Evolutionary conservation across 257 asterid species (phyloP).

Genomic region (Primulina eburnea): DNA sequence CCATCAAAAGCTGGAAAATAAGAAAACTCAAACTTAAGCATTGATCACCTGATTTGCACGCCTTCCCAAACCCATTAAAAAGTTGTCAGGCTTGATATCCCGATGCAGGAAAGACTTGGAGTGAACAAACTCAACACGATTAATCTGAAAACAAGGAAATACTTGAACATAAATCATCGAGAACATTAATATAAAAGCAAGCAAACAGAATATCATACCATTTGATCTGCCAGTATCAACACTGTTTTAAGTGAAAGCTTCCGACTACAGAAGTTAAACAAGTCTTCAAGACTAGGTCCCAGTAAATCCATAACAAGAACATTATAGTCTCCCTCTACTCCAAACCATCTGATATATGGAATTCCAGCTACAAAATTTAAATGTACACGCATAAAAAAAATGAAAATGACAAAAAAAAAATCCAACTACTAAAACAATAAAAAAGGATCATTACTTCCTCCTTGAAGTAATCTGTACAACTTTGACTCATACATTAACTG

Average conservation of each 20-base stretch:
- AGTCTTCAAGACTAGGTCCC: conserved; percentile 94
- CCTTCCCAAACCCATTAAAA: conserved; percentile 85
- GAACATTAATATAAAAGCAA: conserved; percentile 1
- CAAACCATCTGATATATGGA: conserved; percentile 80
- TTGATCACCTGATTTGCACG: conserved; percentile 76
- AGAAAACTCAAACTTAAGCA: background rate
- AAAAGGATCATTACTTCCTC: conserved; percentile 66
- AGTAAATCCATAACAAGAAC: conserved; percentile 87
- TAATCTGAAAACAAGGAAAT: conserved; percentile 46
- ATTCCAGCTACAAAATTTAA: conserved; percentile 60
- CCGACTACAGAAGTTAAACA: conserved; percentile 83
- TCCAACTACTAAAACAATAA: conserved; percentile 19
- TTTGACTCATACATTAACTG: conserved; percentile 76
- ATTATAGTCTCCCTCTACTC: conserved; percentile 92
- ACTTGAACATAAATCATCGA: conserved; percentile 12
- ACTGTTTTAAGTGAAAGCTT: conserved; percentile 84
- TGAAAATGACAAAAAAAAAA: background rate
- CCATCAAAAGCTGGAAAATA: background rate
- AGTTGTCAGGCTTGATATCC: conserved; percentile 85
- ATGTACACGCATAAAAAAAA: conserved; percentile 20
- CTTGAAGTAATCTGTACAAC: conserved; percentile 72
- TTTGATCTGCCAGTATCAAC: conserved; percentile 93
- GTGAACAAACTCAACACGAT: conserved; percentile 72
- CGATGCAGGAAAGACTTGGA: conserved; percentile 77
- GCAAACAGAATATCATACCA: conserved; percentile 40